Base-by-base conservation (phyloP, 257 asterid genomes). In the Capsicum baccatum region DNA sequence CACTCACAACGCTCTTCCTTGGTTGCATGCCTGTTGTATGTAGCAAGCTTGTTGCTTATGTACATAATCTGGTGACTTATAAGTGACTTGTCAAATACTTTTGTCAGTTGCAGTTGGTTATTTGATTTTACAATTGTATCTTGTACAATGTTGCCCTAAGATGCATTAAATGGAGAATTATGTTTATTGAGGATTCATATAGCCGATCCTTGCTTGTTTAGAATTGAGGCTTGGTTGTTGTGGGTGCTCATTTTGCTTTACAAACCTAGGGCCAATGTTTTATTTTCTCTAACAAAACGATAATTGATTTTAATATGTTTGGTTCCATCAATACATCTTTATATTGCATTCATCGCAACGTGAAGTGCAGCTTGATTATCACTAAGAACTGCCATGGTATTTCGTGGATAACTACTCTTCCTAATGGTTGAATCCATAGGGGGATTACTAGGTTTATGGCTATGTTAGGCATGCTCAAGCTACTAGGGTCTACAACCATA, bases 1-100 rank as follows among this genome's bases (percentile, higher is more conserved):
- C 81, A 50, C 62, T 14, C 62, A 50, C 59, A 74, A 13, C 47
- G 50, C 62, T 50, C 21, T 74, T 7, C 81, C 81, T 74, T 74
- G 62, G 80, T 33, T 74, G 80, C 60, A 74, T 74, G 44, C 21
- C 21, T 74, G 47, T 74, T 74, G 59, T 50, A 50, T 74, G 81
- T 0, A 74, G 35, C 19, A 19, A 52, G 42, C 60, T 48, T 74
- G 60, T 74, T 48, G 60, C 80, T 19, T 74, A 74, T 74, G 19
- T 26, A 73, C 44, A 35, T 74, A 12, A 13, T 74, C 80, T 26
- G 12, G 60, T 50, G 62, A 39, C 74, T 67, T 67, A 35, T 67
- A 67, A 50, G 81, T 74, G 81, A 74, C 62, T 50, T 74, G 47
- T 21, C 21, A 44, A 74, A 12, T 50, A 6, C 3, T 50, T 50